Evolutionary conservation across 371 early-diverging fungal genomes (phyloP).

Genomic region (Rhizopus delemar): DNA sequence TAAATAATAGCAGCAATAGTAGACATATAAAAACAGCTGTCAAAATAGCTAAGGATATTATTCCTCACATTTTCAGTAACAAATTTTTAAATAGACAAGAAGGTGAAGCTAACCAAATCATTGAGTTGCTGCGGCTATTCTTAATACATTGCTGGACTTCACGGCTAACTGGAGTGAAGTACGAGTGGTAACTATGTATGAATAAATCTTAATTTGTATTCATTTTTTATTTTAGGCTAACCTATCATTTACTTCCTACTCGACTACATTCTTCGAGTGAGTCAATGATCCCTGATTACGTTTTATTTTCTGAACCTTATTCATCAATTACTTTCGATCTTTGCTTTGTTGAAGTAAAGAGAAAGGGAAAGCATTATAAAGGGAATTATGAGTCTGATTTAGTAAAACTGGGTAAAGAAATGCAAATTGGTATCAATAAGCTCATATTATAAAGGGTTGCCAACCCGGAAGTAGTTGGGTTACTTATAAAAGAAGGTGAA

Average conservation of each 20-base stretch:
- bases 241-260: constrained; percentile 2
- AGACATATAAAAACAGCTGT: constrained; percentile 4
- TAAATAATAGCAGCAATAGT: constrained; percentile 6
- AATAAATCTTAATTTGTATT: constrained; percentile 8
- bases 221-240: constrained; percentile 5
- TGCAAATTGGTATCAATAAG: constrained; percentile 6
- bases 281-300: constrained; percentile 6
- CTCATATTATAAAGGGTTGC: constrained; percentile 3
- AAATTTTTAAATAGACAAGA: constrained; percentile 6
- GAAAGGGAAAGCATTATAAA: constrained; percentile 5
- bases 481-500: too few species aligned
- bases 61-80: constrained; percentile 5
- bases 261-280: constrained; percentile 1
- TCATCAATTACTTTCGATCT: too few species aligned
- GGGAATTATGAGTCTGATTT: constrained; percentile 6
- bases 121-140: constrained; percentile 1
- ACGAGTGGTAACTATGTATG: constrained; percentile 7
- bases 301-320: constrained; percentile 1
- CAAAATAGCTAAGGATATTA: constrained; percentile 7
- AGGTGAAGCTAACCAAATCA: constrained; percentile 8
- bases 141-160: constrained; percentile 5
- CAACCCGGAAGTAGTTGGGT: too few species aligned
- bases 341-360: constrained; percentile 9
- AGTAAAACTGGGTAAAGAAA: constrained; percentile 7
- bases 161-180: constrained; percentile 7